phyloP scores from a whole-genome alignment of 148 eudicot species.

The Polygonum maritimum region DNA sequence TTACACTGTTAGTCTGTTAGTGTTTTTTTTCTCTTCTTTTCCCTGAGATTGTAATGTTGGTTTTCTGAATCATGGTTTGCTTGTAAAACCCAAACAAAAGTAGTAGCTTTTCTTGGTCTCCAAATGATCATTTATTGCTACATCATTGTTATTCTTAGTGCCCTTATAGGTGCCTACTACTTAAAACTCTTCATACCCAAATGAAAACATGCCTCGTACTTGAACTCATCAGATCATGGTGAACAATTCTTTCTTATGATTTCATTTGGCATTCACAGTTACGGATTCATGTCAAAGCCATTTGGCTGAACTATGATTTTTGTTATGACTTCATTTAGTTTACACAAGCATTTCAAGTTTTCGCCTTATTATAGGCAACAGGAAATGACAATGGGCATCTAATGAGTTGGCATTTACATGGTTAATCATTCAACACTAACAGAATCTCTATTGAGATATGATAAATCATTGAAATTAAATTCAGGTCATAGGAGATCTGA shows the following conservation, averaged over 20 bases:
- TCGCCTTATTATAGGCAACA: no score
- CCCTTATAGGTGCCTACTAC: no score
- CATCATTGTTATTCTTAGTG: background rate
- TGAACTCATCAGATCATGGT: background rate
- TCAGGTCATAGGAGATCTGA: no score
- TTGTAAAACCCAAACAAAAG: background rate
- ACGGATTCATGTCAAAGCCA: no score
- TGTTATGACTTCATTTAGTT: no score
- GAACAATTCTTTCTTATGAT: background rate
- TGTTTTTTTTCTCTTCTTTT: background rate
- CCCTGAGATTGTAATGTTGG: background rate
- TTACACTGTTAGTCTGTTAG: background rate
- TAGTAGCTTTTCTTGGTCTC: background rate
- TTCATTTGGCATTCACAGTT: background rate
- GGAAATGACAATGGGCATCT: no score
- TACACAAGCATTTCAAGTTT: no score
- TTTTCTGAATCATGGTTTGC: background rate
- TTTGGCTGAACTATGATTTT: no score
- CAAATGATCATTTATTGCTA: background rate
- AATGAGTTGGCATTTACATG: no score
- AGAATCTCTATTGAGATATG: background rate
- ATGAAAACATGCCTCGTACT: background rate
- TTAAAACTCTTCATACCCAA: background rate
- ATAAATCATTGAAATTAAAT: no score
- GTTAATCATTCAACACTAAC: no score